phyloP scores from a whole-genome alignment of 306 rosid species.

The Chamaecrista fasciculata region DNA sequence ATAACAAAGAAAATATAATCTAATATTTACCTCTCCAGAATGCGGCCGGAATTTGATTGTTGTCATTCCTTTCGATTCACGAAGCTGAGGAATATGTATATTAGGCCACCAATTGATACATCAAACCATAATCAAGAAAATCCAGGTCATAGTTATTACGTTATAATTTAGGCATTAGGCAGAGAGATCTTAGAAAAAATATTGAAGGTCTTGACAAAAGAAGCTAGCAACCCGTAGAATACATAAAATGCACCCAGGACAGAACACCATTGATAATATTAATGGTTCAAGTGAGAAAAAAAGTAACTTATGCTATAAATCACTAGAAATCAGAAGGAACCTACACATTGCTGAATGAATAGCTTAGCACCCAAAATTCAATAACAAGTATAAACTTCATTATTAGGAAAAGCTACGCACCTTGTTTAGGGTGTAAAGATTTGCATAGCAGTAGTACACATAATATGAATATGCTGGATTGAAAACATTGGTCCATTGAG shows the following conservation, averaged over 20 bases:
- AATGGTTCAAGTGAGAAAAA: conserved; percentile 10
- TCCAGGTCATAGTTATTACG: background rate
- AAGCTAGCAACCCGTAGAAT: conserved; percentile 1
- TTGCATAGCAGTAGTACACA: conserved; percentile 93
- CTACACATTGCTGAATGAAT: background rate
- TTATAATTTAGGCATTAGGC: background rate
- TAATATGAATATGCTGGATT: conserved; percentile 97
- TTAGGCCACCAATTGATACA: conserved; percentile 25
- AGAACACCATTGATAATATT: background rate
- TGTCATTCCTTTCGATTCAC: conserved; percentile 93
- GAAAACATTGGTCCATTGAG: conserved; percentile 92
- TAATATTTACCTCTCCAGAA: conserved; percentile 80
- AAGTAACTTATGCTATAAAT: background rate
- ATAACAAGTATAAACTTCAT: background rate
- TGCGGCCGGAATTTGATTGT: conserved; percentile 98
- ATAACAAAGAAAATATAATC: conserved; percentile 17
- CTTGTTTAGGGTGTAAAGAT: conserved; percentile 92
- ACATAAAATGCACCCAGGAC: background rate
- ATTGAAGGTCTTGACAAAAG: background rate
- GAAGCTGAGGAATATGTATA: conserved; percentile 67
- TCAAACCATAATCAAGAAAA: conserved; percentile 5
- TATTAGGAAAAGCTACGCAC: conserved; percentile 37
- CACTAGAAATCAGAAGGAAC: background rate
- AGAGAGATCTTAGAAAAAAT: conserved; percentile 5
- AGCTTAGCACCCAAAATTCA: conserved; percentile 10